A percentile compares a stretch with the other conserved stretches of the same genome.
Conservation (phyloP, 495 filamentous ascomycete species). For the Aspergillus baeticus region DNA sequence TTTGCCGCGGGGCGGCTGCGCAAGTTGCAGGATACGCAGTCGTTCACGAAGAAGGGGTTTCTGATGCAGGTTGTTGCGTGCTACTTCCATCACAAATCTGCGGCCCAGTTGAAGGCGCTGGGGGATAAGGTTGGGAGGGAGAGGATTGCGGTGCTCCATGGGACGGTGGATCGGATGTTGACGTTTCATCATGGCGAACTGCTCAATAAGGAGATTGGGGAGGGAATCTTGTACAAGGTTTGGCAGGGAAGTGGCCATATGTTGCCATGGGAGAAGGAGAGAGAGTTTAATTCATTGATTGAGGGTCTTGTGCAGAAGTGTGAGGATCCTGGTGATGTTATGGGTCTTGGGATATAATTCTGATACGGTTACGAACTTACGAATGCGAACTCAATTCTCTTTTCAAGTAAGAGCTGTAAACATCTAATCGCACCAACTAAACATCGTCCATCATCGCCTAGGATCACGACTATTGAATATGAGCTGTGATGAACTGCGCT, state of each 20-base stretch:
- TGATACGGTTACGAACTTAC: no score
- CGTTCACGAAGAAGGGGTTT: constrained; percentile 65
- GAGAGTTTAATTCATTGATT: constrained; percentile 59
- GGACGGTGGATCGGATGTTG: constrained; percentile 73
- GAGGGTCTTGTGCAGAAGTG: constrained; percentile 47
- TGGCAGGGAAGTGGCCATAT: constrained; percentile 71
- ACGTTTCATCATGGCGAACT: constrained; percentile 61
- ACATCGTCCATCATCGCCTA: no score
- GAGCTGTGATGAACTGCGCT: no score
- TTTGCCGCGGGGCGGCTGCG: constrained; percentile 73
- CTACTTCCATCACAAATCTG: constrained; percentile 72
- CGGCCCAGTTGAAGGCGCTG: constrained; percentile 59
- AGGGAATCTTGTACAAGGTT: constrained; percentile 50
- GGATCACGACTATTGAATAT: no score
- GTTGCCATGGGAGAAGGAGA: constrained; percentile 59
- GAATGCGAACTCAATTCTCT: background rate
- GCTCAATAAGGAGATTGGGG: constrained; percentile 51
- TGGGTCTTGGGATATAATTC: background rate
- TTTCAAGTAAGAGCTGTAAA: no score
- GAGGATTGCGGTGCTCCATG: constrained; percentile 73
- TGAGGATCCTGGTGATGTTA: background rate
- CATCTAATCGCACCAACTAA: no score
- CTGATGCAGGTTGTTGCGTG: constrained; percentile 75
- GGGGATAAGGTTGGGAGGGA: constrained; percentile 66
- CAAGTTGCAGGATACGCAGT: constrained; percentile 55